Conservation (phyloP, 1,284 basidiomycete genomes). For the Rhodotorula glutinis region DNA sequence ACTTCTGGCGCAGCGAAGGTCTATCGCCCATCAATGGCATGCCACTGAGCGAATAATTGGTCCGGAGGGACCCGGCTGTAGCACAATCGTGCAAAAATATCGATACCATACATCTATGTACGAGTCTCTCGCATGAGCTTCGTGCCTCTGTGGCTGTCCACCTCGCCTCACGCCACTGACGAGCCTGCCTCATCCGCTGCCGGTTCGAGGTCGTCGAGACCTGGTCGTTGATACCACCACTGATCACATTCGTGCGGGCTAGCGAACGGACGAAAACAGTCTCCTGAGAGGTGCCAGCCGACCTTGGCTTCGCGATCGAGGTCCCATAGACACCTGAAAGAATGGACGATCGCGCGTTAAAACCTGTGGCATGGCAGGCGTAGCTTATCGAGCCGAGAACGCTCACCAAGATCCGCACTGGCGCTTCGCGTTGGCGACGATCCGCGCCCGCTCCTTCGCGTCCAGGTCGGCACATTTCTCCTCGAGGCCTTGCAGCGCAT, state of each 20-base stretch:
- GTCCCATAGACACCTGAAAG: not conserved
- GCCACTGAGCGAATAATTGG: not conserved
- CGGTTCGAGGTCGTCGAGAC: not conserved
- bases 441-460: not conserved
- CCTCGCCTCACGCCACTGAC: too few species aligned
- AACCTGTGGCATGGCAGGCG: too few species aligned
- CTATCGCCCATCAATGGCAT: not conserved
- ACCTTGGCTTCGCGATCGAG: not conserved
- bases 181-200: too few species aligned
- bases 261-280: not conserved
- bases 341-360: too few species aligned
- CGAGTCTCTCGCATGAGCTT: too few species aligned
- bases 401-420: not conserved
- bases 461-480: not conserved
- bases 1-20: not conserved
- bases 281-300: not conserved
- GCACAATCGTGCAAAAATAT: too few species aligned
- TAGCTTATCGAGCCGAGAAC: too few species aligned
- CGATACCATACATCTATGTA: too few species aligned
- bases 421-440: not conserved
- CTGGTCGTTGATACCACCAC: not conserved
- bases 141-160: too few species aligned
- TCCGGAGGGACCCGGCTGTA: too few species aligned
- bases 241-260: not conserved
- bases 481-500: not conserved